These are phyloP conservation scores for Huntiella moniliformis DNA, from an alignment of 2,329 filamentous ascomycete species.

Conservation along the genomic window DNA sequence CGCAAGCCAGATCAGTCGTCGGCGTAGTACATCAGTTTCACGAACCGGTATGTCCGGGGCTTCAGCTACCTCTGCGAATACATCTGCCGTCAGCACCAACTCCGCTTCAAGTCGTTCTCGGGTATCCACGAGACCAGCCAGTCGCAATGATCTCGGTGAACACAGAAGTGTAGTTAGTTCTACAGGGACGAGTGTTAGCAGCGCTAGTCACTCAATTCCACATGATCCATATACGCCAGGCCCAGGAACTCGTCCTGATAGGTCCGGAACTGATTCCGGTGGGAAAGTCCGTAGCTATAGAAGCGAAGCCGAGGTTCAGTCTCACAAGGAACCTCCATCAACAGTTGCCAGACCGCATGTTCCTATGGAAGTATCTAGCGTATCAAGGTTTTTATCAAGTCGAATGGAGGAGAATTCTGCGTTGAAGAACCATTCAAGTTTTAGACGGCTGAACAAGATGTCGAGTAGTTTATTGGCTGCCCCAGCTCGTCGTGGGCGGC, in stretches of 20 bases:
- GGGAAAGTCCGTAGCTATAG: constrained; percentile 11
- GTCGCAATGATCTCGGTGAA: constrained; percentile 24
- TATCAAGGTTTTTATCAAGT: constrained; percentile 31
- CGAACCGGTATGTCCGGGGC: constrained; percentile 14
- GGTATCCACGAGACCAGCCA: constrained; percentile 23
- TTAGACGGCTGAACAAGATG: constrained; percentile 58
- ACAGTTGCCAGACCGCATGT: constrained; percentile 4
- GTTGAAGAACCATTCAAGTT: constrained; percentile 53
- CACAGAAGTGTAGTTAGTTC: constrained; percentile 16
- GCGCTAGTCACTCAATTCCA: constrained; percentile 5
- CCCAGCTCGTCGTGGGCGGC: constrained; percentile 56
- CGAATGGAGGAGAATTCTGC: constrained; percentile 44
- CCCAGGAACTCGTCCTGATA: constrained; percentile 29
- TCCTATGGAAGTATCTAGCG: constrained; percentile 13
- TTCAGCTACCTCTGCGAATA: constrained; percentile 7
- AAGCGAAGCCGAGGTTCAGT: constrained; percentile 1
- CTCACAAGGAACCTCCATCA: constrained; percentile 4
- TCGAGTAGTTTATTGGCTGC: constrained; percentile 64
- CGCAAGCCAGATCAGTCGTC: constrained; percentile 23
- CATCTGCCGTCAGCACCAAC: constrained; percentile 10
- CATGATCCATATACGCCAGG: constrained; percentile 35
- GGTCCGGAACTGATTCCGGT: constrained; percentile 30
- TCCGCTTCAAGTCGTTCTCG: constrained; percentile 16
- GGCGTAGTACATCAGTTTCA: constrained; percentile 33
- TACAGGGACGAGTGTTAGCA: constrained; percentile 8